Evolutionary conservation across 768 basidiomycete genomes (phyloP), one percentile per base, ranked within the genome.

Genomic region (Cystobasidium onofrii): DNA sequence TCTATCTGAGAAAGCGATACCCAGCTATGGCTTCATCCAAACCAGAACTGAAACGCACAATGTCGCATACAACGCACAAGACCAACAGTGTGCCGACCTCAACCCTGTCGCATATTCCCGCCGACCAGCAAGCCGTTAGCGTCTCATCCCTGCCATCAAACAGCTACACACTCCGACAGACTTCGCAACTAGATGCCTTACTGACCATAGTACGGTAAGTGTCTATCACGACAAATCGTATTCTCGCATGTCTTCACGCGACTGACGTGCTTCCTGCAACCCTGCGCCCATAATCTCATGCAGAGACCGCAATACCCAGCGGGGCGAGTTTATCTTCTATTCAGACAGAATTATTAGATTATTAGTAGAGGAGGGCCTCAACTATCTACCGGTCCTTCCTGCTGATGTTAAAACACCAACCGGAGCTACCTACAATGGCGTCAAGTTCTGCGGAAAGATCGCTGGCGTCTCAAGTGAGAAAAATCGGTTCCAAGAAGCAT

Each of bases 251-350:
- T n/a, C n/a, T n/a, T n/a, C n/a, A n/a, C n/a, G n/a, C n/a, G n/a
- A n/a, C n/a, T n/a, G n/a, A n/a, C n/a, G n/a, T n/a, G n/a, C n/a
- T n/a, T n/a, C n/a, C n/a, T n/a, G n/a, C n/a, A n/a, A n/a, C n/a
- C n/a, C n/a, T n/a, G n/a, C n/a, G n/a, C n/a, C n/a, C n/a, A n/a
- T n/a, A n/a, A n/a, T n/a, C 13, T 2, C 29, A 13, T 20, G 27
- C 81, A 82, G 95, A 65, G 88, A 95, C 81, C 89, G 88, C 82
- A 86, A 88, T 50, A 96, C 95, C 1, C 86, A 86, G 31, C 81
- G 83, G 31, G 93, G 93, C 9, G 96, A 98, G 80, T 99, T 99
- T 79, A 86, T 99, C 75, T 99, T 98, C 83, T 94, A 94, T 81
- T 90, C 89, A 13, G 91, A 93, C 75, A 60, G 83, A 20, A 92